Percentiles rank a stretch among this genome's conserved stretches.
These are phyloP conservation scores for Daldinia decipiens DNA, from an alignment of 495 filamentous ascomycete species.

Conservation along the genomic window DNA sequence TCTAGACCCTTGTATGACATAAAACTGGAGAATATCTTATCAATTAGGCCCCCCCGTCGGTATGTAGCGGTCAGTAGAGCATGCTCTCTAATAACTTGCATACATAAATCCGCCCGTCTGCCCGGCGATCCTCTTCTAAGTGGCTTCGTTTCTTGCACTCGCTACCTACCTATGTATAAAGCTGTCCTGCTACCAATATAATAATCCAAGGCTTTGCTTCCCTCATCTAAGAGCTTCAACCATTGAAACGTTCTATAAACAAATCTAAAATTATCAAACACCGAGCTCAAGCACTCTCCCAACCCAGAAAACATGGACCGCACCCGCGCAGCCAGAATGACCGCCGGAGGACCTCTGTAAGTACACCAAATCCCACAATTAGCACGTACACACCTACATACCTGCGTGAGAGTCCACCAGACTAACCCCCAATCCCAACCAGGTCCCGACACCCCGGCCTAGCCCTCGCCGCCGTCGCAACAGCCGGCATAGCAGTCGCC, in stretches of 20 bases:
- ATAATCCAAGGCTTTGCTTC: not conserved
- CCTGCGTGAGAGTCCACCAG: not conserved
- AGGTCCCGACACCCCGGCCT: slow-evolving; percentile 51
- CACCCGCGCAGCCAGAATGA: slow-evolving; percentile 27
- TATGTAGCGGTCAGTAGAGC: slow-evolving; percentile 31
- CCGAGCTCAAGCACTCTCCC: too few species aligned
- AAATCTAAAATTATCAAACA: not conserved
- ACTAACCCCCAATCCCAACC: slow-evolving; percentile 12
- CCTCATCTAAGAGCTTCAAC: not conserved
- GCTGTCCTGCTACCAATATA: not conserved
- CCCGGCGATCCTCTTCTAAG: not conserved
- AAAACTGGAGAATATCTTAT: slow-evolving; percentile 36
- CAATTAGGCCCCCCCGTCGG: slow-evolving; percentile 9
- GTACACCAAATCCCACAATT: not conserved
- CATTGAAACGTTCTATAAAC: not conserved
- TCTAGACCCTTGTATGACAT: slow-evolving; percentile 42
- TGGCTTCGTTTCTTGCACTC: not conserved
- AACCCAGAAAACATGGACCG: slow-evolving; percentile 27
- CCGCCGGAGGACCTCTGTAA: slow-evolving; percentile 38
- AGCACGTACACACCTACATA: not conserved
- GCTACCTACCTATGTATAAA: not conserved
- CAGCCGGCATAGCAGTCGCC: slow-evolving; percentile 44
- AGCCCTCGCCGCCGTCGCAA: slow-evolving; percentile 41
- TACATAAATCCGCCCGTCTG: slow-evolving; percentile 27
- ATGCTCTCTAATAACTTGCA: slow-evolving; percentile 5